A percentile compares a stretch with the other conserved stretches of the same genome.
phyloP scores from a whole-genome alignment of 805 yeast genomes.

The Candida maris region DNA sequence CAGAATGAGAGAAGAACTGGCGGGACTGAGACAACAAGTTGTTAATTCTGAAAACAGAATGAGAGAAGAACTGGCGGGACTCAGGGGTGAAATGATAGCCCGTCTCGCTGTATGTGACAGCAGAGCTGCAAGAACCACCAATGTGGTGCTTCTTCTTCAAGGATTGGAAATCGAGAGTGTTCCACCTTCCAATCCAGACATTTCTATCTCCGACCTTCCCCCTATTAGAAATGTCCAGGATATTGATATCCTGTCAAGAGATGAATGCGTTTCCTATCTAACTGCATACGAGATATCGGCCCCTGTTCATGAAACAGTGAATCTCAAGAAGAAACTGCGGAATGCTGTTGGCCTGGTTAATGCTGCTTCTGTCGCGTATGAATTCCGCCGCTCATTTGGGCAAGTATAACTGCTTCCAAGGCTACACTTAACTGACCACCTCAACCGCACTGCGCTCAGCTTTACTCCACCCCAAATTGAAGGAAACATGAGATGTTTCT shows the following conservation, averaged over 20 bases:
- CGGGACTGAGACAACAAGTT: neutral
- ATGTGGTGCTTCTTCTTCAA: neutral
- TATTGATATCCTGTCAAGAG: neutral
- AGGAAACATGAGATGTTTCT: neutral
- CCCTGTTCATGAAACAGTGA: neutral
- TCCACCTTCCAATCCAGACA: neutral
- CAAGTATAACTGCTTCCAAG: neutral
- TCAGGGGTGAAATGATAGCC: neutral
- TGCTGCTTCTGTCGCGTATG: neutral
- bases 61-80: neutral
- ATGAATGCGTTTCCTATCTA: neutral
- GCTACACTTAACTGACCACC: neutral
- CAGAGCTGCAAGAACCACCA: neutral
- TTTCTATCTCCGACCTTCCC: neutral
- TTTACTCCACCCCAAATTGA: neutral
- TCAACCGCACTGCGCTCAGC: neutral
- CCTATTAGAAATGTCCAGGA: neutral
- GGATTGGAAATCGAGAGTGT: neutral
- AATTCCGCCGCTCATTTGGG: neutral
- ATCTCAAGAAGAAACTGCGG: neutral
- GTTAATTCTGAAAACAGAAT: neutral
- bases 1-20: neutral
- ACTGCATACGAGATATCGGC: neutral
- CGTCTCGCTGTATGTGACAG: neutral
- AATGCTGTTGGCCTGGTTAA: neutral